Base-by-base conservation (phyloP, 2,329 filamentous ascomycete genomes). In the Colletotrichum eremochloae region DNA sequence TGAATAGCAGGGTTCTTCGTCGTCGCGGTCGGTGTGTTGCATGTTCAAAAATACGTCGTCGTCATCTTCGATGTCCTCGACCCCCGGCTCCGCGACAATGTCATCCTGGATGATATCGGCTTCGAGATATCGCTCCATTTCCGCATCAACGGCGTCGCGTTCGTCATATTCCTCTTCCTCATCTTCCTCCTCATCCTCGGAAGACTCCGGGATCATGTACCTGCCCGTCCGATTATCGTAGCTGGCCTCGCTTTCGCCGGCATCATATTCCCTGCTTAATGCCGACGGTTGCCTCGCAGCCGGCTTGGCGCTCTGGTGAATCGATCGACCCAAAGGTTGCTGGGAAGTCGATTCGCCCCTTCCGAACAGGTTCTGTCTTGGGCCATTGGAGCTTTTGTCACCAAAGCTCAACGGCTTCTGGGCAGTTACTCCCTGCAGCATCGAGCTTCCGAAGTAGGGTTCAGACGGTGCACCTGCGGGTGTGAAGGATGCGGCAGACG, bases 391-490 rank as follows among this genome's bases (percentile, higher is more conserved):
- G 31, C 73, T 79, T 63, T 80, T 70, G 57, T 76, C 77, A n/a
- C 82, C 82, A 67, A 85, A 85, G 71, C 77, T 82, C 24, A 80
- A 79, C 0, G 84, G 76, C 58, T 84, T 86, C 24, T 80, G 79
- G 44, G 79, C 79, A 48, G 80, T 79, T 76, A 81, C 80, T 55
- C 80, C 84, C 60, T 83, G 83, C 80, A 87, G 81, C 65, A 89
- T 84, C 48, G 88, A 89, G 79, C 87, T 89, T 68, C 87, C 85
- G 48, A 90, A 79, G 75, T 84, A 89, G 15, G 86, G 86, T 40
- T 84, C 86, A 31, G 88, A 87, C 0, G 88, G 88, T 20, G 87
- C 87, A 68, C 89, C 89, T 20, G 84, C 83, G 1, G 88, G 87
- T 1, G 88, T 89, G 79, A 89, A 89, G 55, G 87, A 88, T 5